Conservation (phyloP, 176 grass and related monocot species). For the Bolboschoenus planiculmis region DNA sequence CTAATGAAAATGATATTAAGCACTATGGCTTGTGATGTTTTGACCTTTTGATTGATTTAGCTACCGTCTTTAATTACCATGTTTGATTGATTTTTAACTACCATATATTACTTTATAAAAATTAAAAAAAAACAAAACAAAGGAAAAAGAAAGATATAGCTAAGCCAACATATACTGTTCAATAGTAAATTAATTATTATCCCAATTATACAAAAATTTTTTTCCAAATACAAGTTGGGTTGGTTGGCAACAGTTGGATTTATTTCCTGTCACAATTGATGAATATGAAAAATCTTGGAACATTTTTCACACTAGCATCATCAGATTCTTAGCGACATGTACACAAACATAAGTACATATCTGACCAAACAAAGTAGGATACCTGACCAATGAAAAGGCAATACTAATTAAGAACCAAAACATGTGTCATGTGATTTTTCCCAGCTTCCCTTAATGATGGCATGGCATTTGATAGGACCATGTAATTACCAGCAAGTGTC, state of each 20-base stretch:
- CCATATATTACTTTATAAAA: not conserved
- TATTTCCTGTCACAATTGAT: not conserved
- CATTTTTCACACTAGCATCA: not conserved
- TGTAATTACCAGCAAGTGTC: not conserved
- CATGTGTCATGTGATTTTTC: slow-evolving; percentile 1
- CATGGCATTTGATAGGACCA: slow-evolving; percentile 9
- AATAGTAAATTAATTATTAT: not conserved
- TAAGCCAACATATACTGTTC: not conserved
- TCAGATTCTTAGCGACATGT: not conserved
- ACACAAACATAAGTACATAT: not conserved
- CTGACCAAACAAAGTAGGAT: not conserved
- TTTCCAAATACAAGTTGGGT: not conserved
- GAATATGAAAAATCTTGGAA: not conserved
- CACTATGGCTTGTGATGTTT: not conserved
- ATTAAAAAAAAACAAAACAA: not conserved
- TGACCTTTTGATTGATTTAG: not conserved
- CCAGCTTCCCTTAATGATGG: slow-evolving; percentile 9
- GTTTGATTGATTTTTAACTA: not conserved
- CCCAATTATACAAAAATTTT: not conserved
- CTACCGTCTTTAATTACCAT: not conserved
- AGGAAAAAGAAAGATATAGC: not conserved
- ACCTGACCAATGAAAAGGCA: not conserved
- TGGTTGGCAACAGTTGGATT: not conserved
- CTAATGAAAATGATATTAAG: not conserved
- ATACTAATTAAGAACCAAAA: slow-evolving; percentile 1